These are phyloP conservation scores for Penicillium concentricum DNA, from an alignment of 2,329 filamentous ascomycete species.

Conservation along the genomic window DNA sequence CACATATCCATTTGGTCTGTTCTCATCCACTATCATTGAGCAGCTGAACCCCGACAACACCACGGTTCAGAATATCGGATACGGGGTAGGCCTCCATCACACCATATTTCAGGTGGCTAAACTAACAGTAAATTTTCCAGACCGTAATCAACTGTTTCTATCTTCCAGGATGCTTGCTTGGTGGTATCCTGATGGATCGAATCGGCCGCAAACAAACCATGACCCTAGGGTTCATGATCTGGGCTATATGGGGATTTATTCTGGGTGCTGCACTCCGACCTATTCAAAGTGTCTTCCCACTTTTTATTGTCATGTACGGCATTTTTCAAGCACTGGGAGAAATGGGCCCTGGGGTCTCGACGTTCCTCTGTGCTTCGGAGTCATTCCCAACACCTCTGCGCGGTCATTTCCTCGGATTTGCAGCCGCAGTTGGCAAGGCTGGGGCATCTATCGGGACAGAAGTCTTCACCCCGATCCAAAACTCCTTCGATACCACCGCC, in stretches of 20 bases:
- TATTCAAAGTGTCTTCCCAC: constrained; percentile 50
- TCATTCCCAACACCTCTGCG: constrained; percentile 53
- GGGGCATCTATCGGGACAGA: constrained; percentile 53
- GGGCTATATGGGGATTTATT: constrained; percentile 50
- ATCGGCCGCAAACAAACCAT: constrained; percentile 54
- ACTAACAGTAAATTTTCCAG: constrained; percentile 29
- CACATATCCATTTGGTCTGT: constrained; percentile 56
- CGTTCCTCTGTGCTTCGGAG: constrained; percentile 43
- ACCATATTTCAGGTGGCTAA: neutral
- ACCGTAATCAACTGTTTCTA: constrained; percentile 54
- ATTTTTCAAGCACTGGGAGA: constrained; percentile 52
- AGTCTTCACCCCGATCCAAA: constrained; percentile 53
- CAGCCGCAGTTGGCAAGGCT: constrained; percentile 50
- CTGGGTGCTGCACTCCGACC: constrained; percentile 48
- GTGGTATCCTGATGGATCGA: constrained; percentile 50
- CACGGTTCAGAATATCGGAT: constrained; percentile 36
- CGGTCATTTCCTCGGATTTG: constrained; percentile 52
- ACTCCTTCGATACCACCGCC: constrained; percentile 41
- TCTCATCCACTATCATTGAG: constrained; percentile 54
- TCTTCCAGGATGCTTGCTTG: constrained; percentile 50
- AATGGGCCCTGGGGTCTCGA: constrained; percentile 51
- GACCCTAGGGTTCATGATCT: constrained; percentile 50
- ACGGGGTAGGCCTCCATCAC: constrained; percentile 15
- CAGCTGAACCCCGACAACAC: constrained; percentile 43
- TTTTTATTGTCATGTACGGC: constrained; percentile 54